Evolutionary conservation across 1,284 basidiomycete genomes (phyloP).

Genomic region (Heterobasidion annosum): DNA sequence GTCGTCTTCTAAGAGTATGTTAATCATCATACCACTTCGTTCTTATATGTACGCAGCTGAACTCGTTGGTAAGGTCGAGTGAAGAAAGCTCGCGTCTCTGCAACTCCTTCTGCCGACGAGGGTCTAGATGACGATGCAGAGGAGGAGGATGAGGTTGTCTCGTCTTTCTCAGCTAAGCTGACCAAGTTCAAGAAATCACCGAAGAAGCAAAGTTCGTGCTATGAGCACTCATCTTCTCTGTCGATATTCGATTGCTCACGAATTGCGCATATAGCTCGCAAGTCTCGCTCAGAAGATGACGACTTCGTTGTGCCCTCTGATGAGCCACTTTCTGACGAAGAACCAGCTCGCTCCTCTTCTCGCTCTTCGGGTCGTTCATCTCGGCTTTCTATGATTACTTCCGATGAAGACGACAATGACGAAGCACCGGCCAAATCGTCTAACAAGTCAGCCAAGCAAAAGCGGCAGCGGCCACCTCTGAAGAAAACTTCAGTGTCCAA

Average conservation of each 20-base stretch:
- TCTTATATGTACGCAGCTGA: neutral
- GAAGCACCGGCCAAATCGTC: slow-evolving; percentile 18
- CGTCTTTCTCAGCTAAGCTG: slow-evolving; percentile 47
- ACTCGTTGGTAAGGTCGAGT: slow-evolving; percentile 11
- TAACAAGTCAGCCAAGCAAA: slow-evolving; percentile 16
- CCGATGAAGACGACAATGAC: slow-evolving; percentile 24
- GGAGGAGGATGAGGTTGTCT: slow-evolving; percentile 34
- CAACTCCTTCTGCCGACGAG: slow-evolving; percentile 32
- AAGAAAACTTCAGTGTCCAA: slow-evolving; percentile 17
- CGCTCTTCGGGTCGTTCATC: slow-evolving; percentile 28
- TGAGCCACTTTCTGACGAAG: slow-evolving; percentile 15
- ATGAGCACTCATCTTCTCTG: neutral
- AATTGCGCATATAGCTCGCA: slow-evolving; percentile 21
- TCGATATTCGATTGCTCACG: neutral
- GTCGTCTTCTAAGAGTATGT: slow-evolving; percentile 1
- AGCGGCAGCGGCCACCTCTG: slow-evolving; percentile 2
- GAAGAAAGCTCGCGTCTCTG: slow-evolving; percentile 48
- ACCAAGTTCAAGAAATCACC: slow-evolving; percentile 60
- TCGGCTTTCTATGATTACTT: slow-evolving; percentile 10
- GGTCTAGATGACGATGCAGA: slow-evolving; percentile 15
- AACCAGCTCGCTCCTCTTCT: slow-evolving; percentile 22
- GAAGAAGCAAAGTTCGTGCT: slow-evolving; percentile 23
- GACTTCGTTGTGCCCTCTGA: slow-evolving; percentile 45
- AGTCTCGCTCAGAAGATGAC: slow-evolving; percentile 40
- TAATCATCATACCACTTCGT: neutral